Evolutionary conservation across 2,329 filamentous ascomycete species (phyloP).

Genomic region (Calonectria naviculata): DNA sequence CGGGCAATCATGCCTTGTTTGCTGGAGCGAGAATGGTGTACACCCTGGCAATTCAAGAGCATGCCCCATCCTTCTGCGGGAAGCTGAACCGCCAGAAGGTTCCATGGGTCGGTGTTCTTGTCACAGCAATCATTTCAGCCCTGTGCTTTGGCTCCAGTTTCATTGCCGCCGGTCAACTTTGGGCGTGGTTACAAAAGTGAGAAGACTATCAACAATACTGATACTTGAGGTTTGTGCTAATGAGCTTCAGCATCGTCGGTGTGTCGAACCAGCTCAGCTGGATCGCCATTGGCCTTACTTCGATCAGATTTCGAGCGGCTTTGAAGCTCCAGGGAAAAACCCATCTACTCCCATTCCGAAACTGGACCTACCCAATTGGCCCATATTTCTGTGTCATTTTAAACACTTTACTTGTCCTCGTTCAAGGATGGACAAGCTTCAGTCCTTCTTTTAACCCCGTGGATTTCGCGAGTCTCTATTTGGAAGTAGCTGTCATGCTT

Average conservation of each 20-base stretch:
- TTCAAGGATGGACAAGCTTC: conserved; percentile 74
- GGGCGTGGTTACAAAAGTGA: conserved; percentile 74
- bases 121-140: conserved; percentile 65
- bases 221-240: conserved; percentile 21
- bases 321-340: conserved; percentile 67
- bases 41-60: conserved; percentile 51
- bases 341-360: conserved; percentile 70
- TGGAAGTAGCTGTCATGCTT: conserved; percentile 71
- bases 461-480: conserved; percentile 72
- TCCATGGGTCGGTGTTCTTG: conserved; percentile 55
- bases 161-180: conserved; percentile 72
- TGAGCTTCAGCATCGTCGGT: conserved; percentile 63
- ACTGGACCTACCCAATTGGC: conserved; percentile 74
- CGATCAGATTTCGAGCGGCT: conserved; percentile 71
- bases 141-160: conserved; percentile 74
- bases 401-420: conserved; percentile 69
- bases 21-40: conserved; percentile 49
- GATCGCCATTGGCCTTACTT: conserved; percentile 72
- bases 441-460: conserved; percentile 67
- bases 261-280: conserved; percentile 76
- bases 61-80: conserved; percentile 67
- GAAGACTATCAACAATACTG: conserved; percentile 31
- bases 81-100: conserved; percentile 48
- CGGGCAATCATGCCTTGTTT: conserved; percentile 51
- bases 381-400: conserved; percentile 67